A percentile compares a stretch with the other conserved stretches of the same genome.
Evolutionary conservation across 164 flowering plant genomes (phyloP).

Genomic region (Taxillus chinensis): DNA sequence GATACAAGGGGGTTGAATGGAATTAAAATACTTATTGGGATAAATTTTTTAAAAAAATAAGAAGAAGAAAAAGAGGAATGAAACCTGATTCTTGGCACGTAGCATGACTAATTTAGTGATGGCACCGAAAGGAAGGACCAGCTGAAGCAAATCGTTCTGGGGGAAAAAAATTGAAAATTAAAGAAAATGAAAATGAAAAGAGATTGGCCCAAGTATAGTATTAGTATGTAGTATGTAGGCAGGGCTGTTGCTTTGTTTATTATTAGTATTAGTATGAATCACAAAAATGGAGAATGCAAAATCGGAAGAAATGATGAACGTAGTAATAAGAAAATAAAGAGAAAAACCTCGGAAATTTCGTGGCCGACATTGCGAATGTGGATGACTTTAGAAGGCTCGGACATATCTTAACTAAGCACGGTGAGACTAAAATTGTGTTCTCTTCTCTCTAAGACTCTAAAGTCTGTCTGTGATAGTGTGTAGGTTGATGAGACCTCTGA

Average conservation of each 20-base stretch:
- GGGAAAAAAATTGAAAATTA: background rate
- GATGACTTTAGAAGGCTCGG: conserved; percentile 5
- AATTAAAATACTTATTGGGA: too few species aligned
- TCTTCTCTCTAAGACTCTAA: too few species aligned
- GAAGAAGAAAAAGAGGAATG: background rate
- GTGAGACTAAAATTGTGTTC: background rate
- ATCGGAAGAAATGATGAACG: background rate
- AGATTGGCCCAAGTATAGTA: background rate
- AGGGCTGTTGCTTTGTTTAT: background rate
- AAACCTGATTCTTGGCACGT: conserved; percentile 7
- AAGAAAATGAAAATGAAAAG: background rate
- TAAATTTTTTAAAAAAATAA: background rate
- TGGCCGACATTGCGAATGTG: conserved; percentile 6
- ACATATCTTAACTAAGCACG: background rate
- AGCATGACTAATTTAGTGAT: conserved; percentile 4
- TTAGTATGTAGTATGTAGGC: background rate
- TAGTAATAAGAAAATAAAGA: background rate
- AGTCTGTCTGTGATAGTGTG: too few species aligned
- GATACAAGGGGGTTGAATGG: too few species aligned
- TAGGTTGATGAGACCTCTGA: too few species aligned
- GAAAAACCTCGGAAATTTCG: conserved; percentile 2
- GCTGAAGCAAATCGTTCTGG: conserved; percentile 4
- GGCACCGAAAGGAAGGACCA: conserved; percentile 5
- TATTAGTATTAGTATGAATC: background rate
- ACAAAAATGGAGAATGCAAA: background rate